Conservation (phyloP, 2,329 filamentous ascomycete genomes). For the Chalaropsis ovoidea region DNA sequence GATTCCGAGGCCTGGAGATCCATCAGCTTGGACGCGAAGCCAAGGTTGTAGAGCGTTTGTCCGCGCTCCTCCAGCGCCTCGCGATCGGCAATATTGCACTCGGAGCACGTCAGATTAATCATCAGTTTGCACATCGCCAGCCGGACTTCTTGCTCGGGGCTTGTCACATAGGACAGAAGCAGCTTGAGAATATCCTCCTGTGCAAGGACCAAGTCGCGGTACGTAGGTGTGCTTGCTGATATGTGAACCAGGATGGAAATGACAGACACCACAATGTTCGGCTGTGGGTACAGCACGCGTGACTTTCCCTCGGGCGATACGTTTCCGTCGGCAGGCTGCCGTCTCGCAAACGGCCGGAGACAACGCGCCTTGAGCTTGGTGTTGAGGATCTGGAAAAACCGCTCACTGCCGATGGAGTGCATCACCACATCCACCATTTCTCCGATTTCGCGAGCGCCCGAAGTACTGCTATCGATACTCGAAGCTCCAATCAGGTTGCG, state of each 20-base stretch:
- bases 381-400: conserved; percentile 70
- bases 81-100: conserved; percentile 54
- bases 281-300: conserved; percentile 46
- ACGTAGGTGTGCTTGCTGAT: conserved; percentile 66
- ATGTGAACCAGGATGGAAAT: conserved; percentile 80
- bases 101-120: conserved; percentile 74
- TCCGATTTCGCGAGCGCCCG: conserved; percentile 45
- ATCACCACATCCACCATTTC: conserved; percentile 83
- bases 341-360: conserved; percentile 44
- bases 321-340: conserved; percentile 29
- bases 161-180: conserved; percentile 62
- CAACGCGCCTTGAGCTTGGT: conserved; percentile 61
- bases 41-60: conserved; percentile 57
- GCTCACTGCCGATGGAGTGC: conserved; percentile 60
- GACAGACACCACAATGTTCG: conserved; percentile 66
- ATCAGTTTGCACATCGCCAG: conserved; percentile 72
- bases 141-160: conserved; percentile 63
- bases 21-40: conserved; percentile 58
- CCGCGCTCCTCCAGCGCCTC: conserved; percentile 53
- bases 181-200: conserved; percentile 67
- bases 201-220: conserved; percentile 65
- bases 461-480: neutral
- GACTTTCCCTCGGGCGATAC: conserved; percentile 33
- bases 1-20: conserved; percentile 53
- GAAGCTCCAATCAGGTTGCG: conserved; percentile 60